A percentile compares a stretch with the other conserved stretches of the same genome.
Evolutionary conservation across 306 rosid species (phyloP).

Genomic region (Castanea crenata): DNA sequence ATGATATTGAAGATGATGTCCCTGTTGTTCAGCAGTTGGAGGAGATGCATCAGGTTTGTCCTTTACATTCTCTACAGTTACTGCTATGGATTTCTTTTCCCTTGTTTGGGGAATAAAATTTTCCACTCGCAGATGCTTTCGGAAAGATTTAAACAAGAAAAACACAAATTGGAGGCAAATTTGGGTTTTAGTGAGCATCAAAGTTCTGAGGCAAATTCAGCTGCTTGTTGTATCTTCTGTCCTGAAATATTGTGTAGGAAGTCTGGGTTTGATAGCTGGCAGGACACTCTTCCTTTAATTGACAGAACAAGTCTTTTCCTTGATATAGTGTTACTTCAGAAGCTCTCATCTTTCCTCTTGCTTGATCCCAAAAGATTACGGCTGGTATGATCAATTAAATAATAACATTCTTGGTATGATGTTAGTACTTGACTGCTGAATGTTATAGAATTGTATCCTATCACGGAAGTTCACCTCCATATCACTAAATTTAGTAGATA

Average conservation of each 20-base stretch:
- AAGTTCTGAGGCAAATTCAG: conserved; percentile 26
- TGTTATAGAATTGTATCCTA: not conserved
- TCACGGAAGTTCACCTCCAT: not conserved
- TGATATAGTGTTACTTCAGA: conserved; percentile 67
- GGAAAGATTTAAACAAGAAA: conserved; percentile 46
- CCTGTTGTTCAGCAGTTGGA: conserved; percentile 42
- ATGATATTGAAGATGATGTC: conserved; percentile 40
- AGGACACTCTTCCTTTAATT: conserved; percentile 51
- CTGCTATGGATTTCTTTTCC: not conserved
- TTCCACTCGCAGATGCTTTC: conserved; percentile 44
- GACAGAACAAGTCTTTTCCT: conserved; percentile 60
- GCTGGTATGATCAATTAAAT: conserved; percentile 37
- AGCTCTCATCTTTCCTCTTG: conserved; percentile 54
- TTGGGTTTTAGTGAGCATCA: conserved; percentile 25
- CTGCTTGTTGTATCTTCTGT: conserved; percentile 54
- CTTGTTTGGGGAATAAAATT: conserved; percentile 6
- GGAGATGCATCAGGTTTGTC: conserved; percentile 56
- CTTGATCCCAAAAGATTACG: conserved; percentile 39
- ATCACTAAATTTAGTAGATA: not conserved
- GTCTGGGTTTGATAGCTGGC: conserved; percentile 55
- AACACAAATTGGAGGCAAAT: conserved; percentile 36
- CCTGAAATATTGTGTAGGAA: conserved; percentile 40
- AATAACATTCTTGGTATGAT: not conserved
- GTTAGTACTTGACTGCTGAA: not conserved
- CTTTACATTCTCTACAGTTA: conserved; percentile 12